These are phyloP conservation scores for Bidens hawaiensis DNA, from an alignment of 140 eudicot genomes.

Conservation along the genomic window DNA sequence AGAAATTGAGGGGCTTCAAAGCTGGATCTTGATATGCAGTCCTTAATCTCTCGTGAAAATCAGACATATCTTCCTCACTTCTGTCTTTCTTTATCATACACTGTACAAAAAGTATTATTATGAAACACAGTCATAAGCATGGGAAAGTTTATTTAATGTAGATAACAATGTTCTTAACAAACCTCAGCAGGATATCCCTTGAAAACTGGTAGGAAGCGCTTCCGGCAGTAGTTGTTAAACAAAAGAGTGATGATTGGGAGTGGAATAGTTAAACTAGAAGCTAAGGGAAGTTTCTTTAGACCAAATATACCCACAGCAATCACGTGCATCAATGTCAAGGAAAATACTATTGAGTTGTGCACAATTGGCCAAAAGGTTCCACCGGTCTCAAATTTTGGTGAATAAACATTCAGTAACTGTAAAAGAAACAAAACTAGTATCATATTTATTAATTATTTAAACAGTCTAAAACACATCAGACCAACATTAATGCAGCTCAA, in stretches of 20 bases:
- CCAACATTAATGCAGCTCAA: not conserved
- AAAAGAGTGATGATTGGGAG: constrained; percentile 84
- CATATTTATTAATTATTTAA: not conserved
- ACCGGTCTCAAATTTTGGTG: constrained; percentile 77
- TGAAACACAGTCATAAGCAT: not conserved
- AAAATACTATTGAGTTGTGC: constrained; percentile 63
- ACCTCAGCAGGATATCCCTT: constrained; percentile 84
- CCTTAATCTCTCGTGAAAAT: constrained; percentile 52
- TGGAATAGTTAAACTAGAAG: constrained; percentile 63
- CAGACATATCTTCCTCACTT: constrained; percentile 48
- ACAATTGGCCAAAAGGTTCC: constrained; percentile 92
- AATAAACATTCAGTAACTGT: constrained; percentile 78
- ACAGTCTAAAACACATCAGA: constrained; percentile 2
- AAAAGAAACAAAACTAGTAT: constrained; percentile 12
- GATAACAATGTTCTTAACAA: constrained; percentile 18
- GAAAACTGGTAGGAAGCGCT: constrained; percentile 71
- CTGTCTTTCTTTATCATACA: constrained; percentile 79
- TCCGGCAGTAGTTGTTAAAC: constrained; percentile 70
- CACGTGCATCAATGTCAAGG: constrained; percentile 76
- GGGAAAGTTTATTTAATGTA: not conserved
- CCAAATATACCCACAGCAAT: constrained; percentile 88
- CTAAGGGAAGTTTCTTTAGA: constrained; percentile 71
- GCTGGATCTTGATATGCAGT: constrained; percentile 91
- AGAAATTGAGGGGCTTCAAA: constrained; percentile 37
- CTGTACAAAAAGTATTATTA: constrained; percentile 35